Evolutionary conservation across 345 rosid species (phyloP).

Genomic region (Citrus hindsii): DNA sequence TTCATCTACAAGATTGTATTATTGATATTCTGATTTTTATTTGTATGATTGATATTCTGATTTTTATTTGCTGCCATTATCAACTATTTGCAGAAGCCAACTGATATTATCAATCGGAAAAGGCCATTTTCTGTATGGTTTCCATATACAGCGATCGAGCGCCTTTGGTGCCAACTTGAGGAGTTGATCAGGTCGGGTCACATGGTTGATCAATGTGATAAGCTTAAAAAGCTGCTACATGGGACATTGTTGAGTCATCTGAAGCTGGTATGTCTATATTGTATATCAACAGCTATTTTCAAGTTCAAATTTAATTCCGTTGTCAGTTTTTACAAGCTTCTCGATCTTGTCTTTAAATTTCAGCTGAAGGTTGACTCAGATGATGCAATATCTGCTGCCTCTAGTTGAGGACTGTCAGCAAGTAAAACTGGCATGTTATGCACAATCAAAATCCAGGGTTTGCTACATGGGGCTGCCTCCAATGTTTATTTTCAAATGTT

Average conservation of each 20-base stretch:
- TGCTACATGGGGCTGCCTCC: too few relatives aligned
- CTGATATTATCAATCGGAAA: slow-evolving; percentile 64
- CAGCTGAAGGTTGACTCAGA: slow-evolving; percentile 82
- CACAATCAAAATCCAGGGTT: neutral
- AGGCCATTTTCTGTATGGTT: slow-evolving; percentile 75
- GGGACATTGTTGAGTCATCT: slow-evolving; percentile 72
- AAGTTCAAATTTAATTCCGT: neutral
- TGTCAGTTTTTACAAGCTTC: neutral
- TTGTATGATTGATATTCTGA: neutral
- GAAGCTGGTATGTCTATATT: slow-evolving; percentile 48
- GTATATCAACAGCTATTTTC: neutral
- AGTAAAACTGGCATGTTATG: neutral
- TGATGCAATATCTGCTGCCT: slow-evolving; percentile 51
- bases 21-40: neutral
- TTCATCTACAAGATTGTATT: neutral
- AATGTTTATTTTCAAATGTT: too few relatives aligned
- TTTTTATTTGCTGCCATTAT: neutral
- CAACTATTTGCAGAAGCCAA: slow-evolving; percentile 61
- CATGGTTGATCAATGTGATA: slow-evolving; percentile 70
- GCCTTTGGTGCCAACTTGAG: slow-evolving; percentile 80
- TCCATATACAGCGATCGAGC: slow-evolving; percentile 71
- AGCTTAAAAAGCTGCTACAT: slow-evolving; percentile 60
- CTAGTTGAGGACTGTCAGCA: slow-evolving; percentile 12
- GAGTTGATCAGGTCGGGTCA: slow-evolving; percentile 48
- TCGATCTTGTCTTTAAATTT: slow-evolving; percentile 11